Evolutionary conservation across 148 eudicot species (phyloP).

Genomic region (Spergularia marina): DNA sequence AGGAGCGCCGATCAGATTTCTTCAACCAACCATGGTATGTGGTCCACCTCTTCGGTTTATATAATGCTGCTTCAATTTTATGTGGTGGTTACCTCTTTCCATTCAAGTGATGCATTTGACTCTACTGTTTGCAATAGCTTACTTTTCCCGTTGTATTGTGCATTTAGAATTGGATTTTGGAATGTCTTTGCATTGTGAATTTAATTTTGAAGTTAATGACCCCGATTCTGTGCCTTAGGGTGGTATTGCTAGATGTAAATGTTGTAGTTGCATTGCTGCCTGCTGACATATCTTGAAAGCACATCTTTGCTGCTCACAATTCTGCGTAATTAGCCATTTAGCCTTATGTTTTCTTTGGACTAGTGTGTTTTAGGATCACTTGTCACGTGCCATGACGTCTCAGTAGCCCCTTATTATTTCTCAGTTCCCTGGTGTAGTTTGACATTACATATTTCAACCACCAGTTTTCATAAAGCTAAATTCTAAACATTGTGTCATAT

Average conservation of each 20-base stretch:
- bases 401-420: too few species aligned
- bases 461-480: background rate
- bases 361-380: background rate
- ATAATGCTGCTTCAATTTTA: background rate
- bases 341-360: too few species aligned
- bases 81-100: background rate
- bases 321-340: too few species aligned
- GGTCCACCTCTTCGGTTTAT: constrained; percentile 2
- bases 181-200: background rate
- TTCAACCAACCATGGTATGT: constrained; percentile 89
- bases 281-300: too few species aligned
- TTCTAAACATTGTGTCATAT: background rate
- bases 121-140: too few species aligned
- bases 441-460: background rate
- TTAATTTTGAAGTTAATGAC: too few species aligned
- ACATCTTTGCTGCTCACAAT: too few species aligned
- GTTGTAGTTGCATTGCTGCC: too few species aligned
- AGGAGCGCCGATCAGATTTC: constrained; percentile 80
- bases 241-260: too few species aligned
- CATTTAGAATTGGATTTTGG: background rate
- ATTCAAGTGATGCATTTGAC: background rate
- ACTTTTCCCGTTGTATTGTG: too few species aligned
- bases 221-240: too few species aligned
- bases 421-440: background rate
- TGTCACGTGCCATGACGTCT: background rate